Conservation (phyloP, 2,329 filamentous ascomycete genomes). For the Penicillium sp. region DNA sequence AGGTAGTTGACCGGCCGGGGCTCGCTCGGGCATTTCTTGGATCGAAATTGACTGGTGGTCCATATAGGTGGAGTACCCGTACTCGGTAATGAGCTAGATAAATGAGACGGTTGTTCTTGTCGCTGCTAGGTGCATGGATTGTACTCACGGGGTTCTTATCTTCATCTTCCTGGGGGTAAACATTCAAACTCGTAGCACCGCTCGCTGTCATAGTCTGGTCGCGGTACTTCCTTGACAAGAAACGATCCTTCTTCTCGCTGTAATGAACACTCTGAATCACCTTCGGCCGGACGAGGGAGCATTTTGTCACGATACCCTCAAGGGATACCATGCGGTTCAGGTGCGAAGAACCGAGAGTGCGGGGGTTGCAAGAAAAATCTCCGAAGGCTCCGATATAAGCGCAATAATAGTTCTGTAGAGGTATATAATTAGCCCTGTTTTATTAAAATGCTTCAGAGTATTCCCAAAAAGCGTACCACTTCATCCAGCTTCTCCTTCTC, state of each 20-base stretch:
- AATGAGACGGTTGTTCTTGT: neutral
- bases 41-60: constrained; percentile 98
- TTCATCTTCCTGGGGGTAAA: constrained; percentile 93
- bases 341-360: constrained; percentile 85
- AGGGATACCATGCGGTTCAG: constrained; percentile 97
- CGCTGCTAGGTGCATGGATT: neutral
- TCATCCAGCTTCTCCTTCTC: constrained; percentile 78
- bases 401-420: constrained; percentile 75
- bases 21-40: constrained; percentile 98
- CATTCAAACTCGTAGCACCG: constrained; percentile 84
- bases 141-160: constrained; percentile 76
- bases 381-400: constrained; percentile 97
- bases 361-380: constrained; percentile 90
- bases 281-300: constrained; percentile 93
- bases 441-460: neutral
- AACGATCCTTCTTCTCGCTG: constrained; percentile 83
- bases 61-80: constrained; percentile 92
- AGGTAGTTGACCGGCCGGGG: constrained; percentile 92
- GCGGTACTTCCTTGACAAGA: constrained; percentile 86
- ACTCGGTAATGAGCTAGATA: constrained; percentile 79
- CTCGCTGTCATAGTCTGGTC: constrained; percentile 96
- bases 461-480: constrained; percentile 55
- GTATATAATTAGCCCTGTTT: constrained; percentile 16
- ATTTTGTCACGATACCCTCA: constrained; percentile 96
- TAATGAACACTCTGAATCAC: constrained; percentile 98